Percentiles rank a stretch among this genome's conserved stretches.
Evolutionary conservation across 257 asterid genomes (phyloP).

Genomic region (Solanum clarkiae): DNA sequence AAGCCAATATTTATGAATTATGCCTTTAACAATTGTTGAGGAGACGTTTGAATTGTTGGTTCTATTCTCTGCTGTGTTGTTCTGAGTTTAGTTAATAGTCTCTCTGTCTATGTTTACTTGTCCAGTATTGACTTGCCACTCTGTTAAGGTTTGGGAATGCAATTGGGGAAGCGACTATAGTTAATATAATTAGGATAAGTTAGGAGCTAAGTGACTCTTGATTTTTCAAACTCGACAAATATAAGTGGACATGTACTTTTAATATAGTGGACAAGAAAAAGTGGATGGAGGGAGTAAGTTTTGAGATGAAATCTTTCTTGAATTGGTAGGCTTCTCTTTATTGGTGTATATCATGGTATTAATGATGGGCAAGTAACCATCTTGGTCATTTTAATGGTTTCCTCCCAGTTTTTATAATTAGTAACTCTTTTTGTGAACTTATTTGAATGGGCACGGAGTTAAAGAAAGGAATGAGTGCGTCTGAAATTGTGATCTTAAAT

Average conservation of each 20-base stretch:
- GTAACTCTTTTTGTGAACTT: background rate
- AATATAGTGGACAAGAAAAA: background rate
- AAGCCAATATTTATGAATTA: no score
- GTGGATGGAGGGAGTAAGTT: background rate
- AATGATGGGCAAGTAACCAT: background rate
- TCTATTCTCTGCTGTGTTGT: background rate
- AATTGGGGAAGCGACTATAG: background rate
- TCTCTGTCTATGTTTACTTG: background rate
- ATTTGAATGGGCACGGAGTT: background rate
- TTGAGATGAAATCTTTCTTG: background rate
- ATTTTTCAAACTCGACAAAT: background rate
- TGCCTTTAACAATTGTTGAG: background rate
- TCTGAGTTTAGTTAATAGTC: background rate
- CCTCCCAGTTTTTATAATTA: background rate
- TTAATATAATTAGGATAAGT: background rate
- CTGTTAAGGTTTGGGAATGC: background rate
- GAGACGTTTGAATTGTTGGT: background rate
- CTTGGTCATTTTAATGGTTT: background rate
- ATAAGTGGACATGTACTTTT: background rate
- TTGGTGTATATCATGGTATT: background rate
- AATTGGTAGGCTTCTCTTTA: background rate
- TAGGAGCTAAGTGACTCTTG: background rate
- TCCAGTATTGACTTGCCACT: background rate
- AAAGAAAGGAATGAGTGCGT: background rate
- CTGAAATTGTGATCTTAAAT: background rate